These are phyloP conservation scores for Fusarium buxicola DNA, from an alignment of 2,329 filamentous ascomycete genomes.

Conservation along the genomic window DNA sequence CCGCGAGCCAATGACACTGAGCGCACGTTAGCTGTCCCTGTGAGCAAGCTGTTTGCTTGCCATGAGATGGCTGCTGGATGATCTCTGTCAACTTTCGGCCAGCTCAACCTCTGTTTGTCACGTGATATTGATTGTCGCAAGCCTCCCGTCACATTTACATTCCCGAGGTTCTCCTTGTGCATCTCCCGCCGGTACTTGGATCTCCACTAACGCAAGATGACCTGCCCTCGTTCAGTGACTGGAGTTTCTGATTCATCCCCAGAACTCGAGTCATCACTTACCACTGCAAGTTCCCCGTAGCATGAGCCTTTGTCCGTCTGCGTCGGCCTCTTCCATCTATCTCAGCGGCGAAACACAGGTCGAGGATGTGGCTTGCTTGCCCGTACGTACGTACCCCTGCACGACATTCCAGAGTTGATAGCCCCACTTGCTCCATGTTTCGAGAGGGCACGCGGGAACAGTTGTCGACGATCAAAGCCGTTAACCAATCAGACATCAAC, in stretches of 20 bases:
- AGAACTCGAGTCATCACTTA: neutral
- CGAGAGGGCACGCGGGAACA: constrained; percentile 26
- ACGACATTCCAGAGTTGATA: constrained; percentile 42
- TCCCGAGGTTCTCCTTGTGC: constrained; percentile 44
- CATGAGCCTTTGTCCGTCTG: neutral
- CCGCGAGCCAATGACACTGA: constrained; percentile 1
- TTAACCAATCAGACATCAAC: constrained; percentile 33
- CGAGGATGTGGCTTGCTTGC: constrained; percentile 40
- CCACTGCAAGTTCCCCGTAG: neutral
- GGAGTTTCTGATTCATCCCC: neutral
- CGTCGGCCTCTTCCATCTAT: constrained; percentile 1
- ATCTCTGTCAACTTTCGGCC: neutral
- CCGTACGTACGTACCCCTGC: constrained; percentile 41
- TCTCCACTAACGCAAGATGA: constrained; percentile 30
- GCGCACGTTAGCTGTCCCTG: neutral
- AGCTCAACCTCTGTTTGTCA: constrained; percentile 3
- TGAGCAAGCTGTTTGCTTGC: neutral
- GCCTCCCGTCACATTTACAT: constrained; percentile 41
- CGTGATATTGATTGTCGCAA: constrained; percentile 27
- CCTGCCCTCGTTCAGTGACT: constrained; percentile 12
- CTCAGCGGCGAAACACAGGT: constrained; percentile 14
- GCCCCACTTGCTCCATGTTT: constrained; percentile 43
- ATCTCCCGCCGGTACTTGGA: constrained; percentile 43
- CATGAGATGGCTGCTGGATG: neutral
- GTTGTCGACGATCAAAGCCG: constrained; percentile 29